phyloP scores from a whole-genome alignment of 129 eudicot species.

The Deinandra increscens region DNA sequence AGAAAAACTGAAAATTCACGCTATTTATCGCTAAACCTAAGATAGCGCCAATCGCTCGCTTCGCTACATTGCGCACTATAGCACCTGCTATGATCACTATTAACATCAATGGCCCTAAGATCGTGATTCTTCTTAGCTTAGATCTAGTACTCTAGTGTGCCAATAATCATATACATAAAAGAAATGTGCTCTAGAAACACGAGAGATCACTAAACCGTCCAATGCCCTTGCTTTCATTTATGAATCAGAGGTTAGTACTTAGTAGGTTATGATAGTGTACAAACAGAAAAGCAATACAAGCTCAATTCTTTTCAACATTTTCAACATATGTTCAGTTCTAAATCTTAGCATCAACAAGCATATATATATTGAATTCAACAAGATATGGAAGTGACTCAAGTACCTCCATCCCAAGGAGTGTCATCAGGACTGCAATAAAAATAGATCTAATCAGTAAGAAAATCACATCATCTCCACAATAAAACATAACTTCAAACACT shows the following conservation, averaged over 20 bases:
- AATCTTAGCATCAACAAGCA: background rate
- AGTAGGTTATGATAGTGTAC: background rate
- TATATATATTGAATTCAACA: slow-evolving; percentile 3
- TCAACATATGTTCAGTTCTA: background rate
- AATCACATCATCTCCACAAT: background rate
- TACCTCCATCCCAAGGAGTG: slow-evolving; percentile 78
- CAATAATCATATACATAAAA: background rate
- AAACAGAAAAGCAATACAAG: background rate
- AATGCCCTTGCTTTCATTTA: background rate
- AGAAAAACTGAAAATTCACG: too few relatives aligned
- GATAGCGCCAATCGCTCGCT: too few relatives aligned
- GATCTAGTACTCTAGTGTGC: background rate
- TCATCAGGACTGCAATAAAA: slow-evolving; percentile 61
- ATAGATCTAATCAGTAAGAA: slow-evolving; percentile 17
- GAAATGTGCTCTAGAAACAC: background rate
- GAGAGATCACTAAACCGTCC: background rate
- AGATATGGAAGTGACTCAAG: slow-evolving; percentile 2
- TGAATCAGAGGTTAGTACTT: background rate
- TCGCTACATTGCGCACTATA: too few relatives aligned
- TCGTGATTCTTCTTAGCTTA: slow-evolving; percentile 1
- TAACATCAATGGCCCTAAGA: background rate
- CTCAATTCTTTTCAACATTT: background rate
- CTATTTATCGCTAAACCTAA: too few relatives aligned
- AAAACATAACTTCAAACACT: slow-evolving; percentile 6
- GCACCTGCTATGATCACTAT: too few relatives aligned